Evolutionary conservation across 495 filamentous ascomycete genomes (phyloP).

Genomic region (Neurospora discreta): DNA sequence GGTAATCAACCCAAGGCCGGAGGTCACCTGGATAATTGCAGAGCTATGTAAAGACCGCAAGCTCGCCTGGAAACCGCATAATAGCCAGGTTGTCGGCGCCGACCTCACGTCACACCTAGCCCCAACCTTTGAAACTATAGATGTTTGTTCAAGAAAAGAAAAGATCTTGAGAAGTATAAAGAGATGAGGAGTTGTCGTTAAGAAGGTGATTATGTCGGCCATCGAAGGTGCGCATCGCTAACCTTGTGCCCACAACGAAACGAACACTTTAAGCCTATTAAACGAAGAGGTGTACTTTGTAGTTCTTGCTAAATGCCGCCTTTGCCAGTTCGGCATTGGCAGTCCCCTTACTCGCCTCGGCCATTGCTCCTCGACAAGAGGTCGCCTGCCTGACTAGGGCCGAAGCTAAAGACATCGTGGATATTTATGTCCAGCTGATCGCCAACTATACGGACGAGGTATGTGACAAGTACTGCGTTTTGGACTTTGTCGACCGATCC

Average conservation of each 20-base stretch:
- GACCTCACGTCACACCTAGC: background rate
- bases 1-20: slow-evolving; percentile 14
- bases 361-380: slow-evolving; percentile 7
- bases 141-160: background rate
- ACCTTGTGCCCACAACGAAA: background rate
- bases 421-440: slow-evolving; percentile 22
- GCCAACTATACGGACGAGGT: slow-evolving; percentile 23
- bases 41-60: slow-evolving; percentile 5
- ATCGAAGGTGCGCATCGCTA: slow-evolving; percentile 1
- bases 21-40: slow-evolving; percentile 18
- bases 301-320: slow-evolving; percentile 12
- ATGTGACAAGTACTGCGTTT: slow-evolving; percentile 26
- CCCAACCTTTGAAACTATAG: background rate
- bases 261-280: background rate
- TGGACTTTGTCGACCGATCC: slow-evolving; percentile 22
- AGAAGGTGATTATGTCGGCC: background rate
- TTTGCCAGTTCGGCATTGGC: slow-evolving; percentile 18
- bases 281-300: slow-evolving; percentile 17
- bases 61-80: background rate
- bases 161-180: slow-evolving; percentile 3
- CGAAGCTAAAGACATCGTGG: slow-evolving; percentile 20
- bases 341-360: slow-evolving; percentile 8
- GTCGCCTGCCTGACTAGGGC: slow-evolving; percentile 16
- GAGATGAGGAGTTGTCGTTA: background rate
- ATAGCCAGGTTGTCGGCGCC: background rate